phyloP scores from a whole-genome alignment of 352 stramenopile species.

The Globisporangium rhizosaccharum region DNA sequence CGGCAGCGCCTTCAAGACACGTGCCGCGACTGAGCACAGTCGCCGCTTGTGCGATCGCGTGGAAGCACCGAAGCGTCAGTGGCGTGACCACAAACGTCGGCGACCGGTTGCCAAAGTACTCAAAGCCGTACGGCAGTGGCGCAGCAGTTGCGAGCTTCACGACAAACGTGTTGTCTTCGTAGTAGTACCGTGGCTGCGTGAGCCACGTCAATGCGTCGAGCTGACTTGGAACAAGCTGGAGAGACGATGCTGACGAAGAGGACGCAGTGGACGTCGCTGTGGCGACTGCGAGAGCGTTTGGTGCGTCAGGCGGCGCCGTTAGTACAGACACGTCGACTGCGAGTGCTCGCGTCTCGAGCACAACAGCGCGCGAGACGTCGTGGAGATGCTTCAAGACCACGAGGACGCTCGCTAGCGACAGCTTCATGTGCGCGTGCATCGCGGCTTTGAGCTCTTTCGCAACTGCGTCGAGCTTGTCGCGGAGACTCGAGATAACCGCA shows the following conservation, averaged over 20 bases:
- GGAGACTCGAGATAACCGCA: slow-evolving; percentile 20
- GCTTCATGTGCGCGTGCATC: slow-evolving; percentile 20
- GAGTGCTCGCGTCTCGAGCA: slow-evolving; percentile 20
- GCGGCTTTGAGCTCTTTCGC: slow-evolving; percentile 51
- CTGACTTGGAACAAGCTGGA: neutral
- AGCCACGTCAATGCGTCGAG: slow-evolving; percentile 41
- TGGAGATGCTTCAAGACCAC: slow-evolving; percentile 42
- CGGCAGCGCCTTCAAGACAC: slow-evolving; percentile 28
- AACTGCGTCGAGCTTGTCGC: slow-evolving; percentile 29
- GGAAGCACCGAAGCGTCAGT: slow-evolving; percentile 58
- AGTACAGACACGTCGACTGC: neutral
- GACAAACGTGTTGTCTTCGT: slow-evolving; percentile 43
- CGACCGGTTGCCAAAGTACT: slow-evolving; percentile 58
- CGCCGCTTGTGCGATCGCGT: slow-evolving; percentile 37
- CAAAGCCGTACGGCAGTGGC: slow-evolving; percentile 53
- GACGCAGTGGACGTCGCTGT: neutral
- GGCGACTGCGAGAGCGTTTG: neutral
- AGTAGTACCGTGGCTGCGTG: slow-evolving; percentile 59
- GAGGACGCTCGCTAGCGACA: slow-evolving; percentile 41
- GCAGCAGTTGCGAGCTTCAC: slow-evolving; percentile 46
- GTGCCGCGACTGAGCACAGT: slow-evolving; percentile 32
- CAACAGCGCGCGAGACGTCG: slow-evolving; percentile 36
- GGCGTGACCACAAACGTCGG: slow-evolving; percentile 37
- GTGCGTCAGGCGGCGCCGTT: neutral
- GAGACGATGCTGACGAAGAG: neutral